Evolutionary conservation across 495 filamentous ascomycete species (phyloP).

Genomic region (Penicillium coffeae): DNA sequence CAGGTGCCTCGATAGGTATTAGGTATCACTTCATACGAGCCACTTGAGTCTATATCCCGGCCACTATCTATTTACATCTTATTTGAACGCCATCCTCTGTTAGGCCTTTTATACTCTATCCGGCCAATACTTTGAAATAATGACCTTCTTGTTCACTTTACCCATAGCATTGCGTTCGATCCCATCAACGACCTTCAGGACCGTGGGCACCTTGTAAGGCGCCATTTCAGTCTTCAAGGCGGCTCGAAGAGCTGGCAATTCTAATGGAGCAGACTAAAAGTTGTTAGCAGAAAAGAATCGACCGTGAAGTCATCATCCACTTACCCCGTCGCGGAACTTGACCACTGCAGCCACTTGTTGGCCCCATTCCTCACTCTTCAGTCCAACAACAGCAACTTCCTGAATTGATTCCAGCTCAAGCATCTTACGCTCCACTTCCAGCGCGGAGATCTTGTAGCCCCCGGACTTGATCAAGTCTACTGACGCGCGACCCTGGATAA

Average conservation of each 20-base stretch:
- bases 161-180: slow-evolving; percentile 50
- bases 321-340: slow-evolving; percentile 37
- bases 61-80: slow-evolving; percentile 1
- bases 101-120: slow-evolving; percentile 7
- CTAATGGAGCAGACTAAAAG: slow-evolving; percentile 27
- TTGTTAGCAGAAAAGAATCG: slow-evolving; percentile 10
- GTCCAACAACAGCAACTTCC: slow-evolving; percentile 42
- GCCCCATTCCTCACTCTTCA: slow-evolving; percentile 44
- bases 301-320: slow-evolving; percentile 8
- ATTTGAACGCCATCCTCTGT: neutral
- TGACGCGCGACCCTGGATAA: slow-evolving; percentile 43
- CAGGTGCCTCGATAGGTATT: too few relatives aligned
- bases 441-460: slow-evolving; percentile 44
- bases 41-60: too few relatives aligned
- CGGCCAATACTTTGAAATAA: slow-evolving; percentile 45
- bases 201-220: slow-evolving; percentile 46
- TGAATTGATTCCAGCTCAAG: slow-evolving; percentile 32
- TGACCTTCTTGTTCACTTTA: slow-evolving; percentile 45
- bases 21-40: too few relatives aligned
- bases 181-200: slow-evolving; percentile 39
- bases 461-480: slow-evolving; percentile 47
- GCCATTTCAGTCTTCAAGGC: slow-evolving; percentile 42
- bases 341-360: slow-evolving; percentile 43
- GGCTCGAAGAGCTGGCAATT: slow-evolving; percentile 30
- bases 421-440: slow-evolving; percentile 45